Evolutionary conservation across 2,329 filamentous ascomycete species (phyloP), one percentile per base, ranked within the genome.

Genomic region (Aaosphaeria pasadenensis): DNA sequence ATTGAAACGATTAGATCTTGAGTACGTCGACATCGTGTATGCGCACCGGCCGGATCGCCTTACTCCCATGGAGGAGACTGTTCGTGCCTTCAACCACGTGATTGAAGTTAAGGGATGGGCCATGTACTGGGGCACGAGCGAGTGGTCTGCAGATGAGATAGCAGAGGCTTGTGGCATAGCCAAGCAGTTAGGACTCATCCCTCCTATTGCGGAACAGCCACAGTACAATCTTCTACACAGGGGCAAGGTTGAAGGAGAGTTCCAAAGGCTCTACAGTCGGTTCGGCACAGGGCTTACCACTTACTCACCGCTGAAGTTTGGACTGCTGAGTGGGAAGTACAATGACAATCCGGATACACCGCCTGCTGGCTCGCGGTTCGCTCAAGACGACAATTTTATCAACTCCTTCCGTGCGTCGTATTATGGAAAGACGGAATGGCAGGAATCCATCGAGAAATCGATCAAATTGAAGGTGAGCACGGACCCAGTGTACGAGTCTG

Each of bases 21-120:
- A 80, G 11, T 86, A 86, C 58, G 84, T 89, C 29, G 86, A 88
- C 58, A 71, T 88, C 36, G 77, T 89, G 56, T 87, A 85, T 59
- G 85, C 85, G 11, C 86, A 89, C 70, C 79, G 85, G 11, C 82
- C 85, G 0, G 86, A 89, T 61, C 77, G 83, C 4, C 74, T 80
- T 32, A 88, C 85, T 0, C 85, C 85, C 4, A 88, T 88, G 73
- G 84, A 87, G 65, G 86, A 88, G 70, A 83, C 80, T 0, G 85
- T 88, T 30, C 81, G 85, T 44, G 84, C 81, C 38, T 88, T 89
- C 74, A 88, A 88, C 72, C 78, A 87, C 66, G 70, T 88, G 43
- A 87, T 89, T 61, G 76, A 84, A 63, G 76, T 75, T 2, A 77
- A 76, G 3, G 85, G 85, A 50, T 83, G 86, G 73, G 83, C 83